A percentile compares a stretch with the other conserved stretches of the same genome.
These are phyloP conservation scores for Nymphaea colorata DNA, from an alignment of 164 flowering plant genomes.

Conservation along the genomic window DNA sequence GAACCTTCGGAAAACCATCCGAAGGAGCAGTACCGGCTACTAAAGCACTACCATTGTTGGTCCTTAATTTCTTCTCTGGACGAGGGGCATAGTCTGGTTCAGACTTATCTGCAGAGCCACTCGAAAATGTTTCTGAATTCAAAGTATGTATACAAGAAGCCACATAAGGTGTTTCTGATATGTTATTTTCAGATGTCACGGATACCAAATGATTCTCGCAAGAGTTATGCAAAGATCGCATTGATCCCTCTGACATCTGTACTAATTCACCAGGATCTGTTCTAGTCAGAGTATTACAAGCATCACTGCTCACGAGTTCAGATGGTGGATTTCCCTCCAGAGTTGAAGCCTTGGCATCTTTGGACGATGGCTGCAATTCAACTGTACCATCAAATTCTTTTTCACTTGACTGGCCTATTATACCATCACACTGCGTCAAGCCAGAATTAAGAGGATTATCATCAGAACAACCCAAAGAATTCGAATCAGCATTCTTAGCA, in stretches of 20 bases:
- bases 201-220: background rate
- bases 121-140: background rate
- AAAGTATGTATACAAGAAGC: background rate
- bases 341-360: conserved; percentile 9
- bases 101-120: background rate
- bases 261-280: background rate
- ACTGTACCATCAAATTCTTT: conserved; percentile 13
- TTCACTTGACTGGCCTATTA: conserved; percentile 12
- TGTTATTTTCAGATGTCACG: background rate
- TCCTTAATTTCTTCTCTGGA: conserved; percentile 11
- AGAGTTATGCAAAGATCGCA: no score
- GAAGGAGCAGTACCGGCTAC: background rate
- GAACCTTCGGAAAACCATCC: background rate
- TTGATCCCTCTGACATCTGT: background rate
- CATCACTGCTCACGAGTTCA: conserved; percentile 15
- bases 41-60: conserved; percentile 4
- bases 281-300: background rate
- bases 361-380: conserved; percentile 7
- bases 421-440: background rate
- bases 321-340: conserved; percentile 6
- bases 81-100: background rate
- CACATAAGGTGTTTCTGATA: background rate
- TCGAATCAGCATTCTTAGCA: background rate
- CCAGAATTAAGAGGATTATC: background rate
- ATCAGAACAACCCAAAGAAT: background rate